Percentiles rank a stretch among this genome's conserved stretches.
Evolutionary conservation across 495 filamentous ascomycete species (phyloP).

Genomic region (Staphylotrichum tortipilum): DNA sequence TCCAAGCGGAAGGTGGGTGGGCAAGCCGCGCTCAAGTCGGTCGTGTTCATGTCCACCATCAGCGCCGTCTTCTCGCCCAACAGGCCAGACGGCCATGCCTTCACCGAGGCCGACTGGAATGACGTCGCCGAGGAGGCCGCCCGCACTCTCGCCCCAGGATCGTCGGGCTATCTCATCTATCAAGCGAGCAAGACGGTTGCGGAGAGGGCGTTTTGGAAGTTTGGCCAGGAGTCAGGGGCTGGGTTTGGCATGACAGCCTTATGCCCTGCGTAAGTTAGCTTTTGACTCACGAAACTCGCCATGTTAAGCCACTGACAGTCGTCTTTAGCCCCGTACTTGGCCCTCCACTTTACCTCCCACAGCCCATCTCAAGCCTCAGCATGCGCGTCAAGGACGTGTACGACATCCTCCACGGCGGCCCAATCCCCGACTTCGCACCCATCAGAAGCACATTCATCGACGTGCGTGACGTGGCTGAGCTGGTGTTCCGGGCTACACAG

Average conservation of each 20-base stretch:
- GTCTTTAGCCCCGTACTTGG: slow-evolving; percentile 19
- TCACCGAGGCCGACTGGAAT: slow-evolving; percentile 31
- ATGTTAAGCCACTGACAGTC: background rate
- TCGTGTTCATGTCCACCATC: slow-evolving; percentile 48
- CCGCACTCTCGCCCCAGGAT: slow-evolving; percentile 7
- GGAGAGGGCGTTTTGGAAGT: slow-evolving; percentile 27
- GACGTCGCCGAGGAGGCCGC: slow-evolving; percentile 19
- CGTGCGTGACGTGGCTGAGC: slow-evolving; percentile 29
- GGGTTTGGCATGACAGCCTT: slow-evolving; percentile 12
- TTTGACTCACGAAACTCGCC: background rate
- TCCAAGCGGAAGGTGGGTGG: slow-evolving; percentile 18
- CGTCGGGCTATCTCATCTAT: slow-evolving; percentile 22
- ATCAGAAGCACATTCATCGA: slow-evolving; percentile 25
- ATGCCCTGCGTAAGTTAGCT: slow-evolving; percentile 17
- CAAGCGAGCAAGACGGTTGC: slow-evolving; percentile 29
- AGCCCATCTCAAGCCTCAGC: slow-evolving; percentile 15
- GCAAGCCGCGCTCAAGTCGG: slow-evolving; percentile 10
- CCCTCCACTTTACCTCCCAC: slow-evolving; percentile 23
- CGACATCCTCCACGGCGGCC: slow-evolving; percentile 19
- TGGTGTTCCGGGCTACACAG: slow-evolving; percentile 22
- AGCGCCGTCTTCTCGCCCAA: slow-evolving; percentile 29
- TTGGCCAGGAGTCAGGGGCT: slow-evolving; percentile 9
- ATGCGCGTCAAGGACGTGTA: slow-evolving; percentile 23
- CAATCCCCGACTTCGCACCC: slow-evolving; percentile 17
- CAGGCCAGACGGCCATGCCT: slow-evolving; percentile 12